Base-by-base conservation (phyloP, 129 eudicot genomes). In the Artemisia argyi region DNA sequence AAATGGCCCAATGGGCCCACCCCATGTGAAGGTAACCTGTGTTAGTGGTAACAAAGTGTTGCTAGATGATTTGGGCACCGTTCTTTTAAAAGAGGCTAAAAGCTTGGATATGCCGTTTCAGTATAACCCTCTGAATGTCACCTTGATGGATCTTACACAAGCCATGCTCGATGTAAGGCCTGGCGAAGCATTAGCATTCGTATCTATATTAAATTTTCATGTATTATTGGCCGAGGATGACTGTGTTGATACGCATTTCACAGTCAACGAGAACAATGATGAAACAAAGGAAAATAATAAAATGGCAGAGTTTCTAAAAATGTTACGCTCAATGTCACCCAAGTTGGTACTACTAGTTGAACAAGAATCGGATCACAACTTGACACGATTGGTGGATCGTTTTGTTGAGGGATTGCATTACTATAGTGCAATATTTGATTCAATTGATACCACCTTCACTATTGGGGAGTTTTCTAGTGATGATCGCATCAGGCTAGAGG, bases 311-410 rank as follows among this genome's bases (percentile, higher is more conserved):
- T 84, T 84, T 32, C 59, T 84, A 22, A 74, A 24, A 32, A 84
- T 82, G 89, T 3, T 87, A 24, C 69, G 72, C 11, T 82, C 85
- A 0, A 56, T 76, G 77, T 74, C 79, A 30, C 87, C 93, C 10
- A 84, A 87, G 47, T 62, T 81, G 32, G 68, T 77, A 30, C 48
- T 87, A 2, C 3, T 87, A 42, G 79, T 87, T 4, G 89, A 87
- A 61, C 89, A 84, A 71, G 93, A 87, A 66, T 76, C 87, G 2
- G 67, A 82, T 71, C 87, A 87, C 67, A 87, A 87, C 54, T 73
- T n/a, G 11, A 68, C 51, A 18, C 68, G 78, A 65, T 54, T 87
- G 32, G 78, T 82, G 16, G 93, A 84, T 15, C 85, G 89, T 0
- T 74, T 87, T 10, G 82, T 82, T 1, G 85, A 82, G 79, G 93